phyloP scores from a whole-genome alignment of 768 basidiomycete genomes.

The Naganishia vaughanmartiniae region DNA sequence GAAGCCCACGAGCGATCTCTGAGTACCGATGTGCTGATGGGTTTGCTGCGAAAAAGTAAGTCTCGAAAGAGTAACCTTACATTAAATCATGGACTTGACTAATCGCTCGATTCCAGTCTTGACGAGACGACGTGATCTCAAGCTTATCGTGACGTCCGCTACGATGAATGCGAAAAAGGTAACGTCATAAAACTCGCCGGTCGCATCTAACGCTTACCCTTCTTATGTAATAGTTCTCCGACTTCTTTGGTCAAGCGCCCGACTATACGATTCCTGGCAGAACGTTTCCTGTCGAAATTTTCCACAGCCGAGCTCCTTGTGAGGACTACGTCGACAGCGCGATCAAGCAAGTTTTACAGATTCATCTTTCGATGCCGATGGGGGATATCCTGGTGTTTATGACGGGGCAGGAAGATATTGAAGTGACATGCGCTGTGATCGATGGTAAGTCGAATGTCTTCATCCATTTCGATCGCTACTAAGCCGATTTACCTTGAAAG shows the following conservation, averaged over 20 bases:
- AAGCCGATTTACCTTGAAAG: conserved; percentile 55
- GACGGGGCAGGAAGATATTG: conserved; percentile 99
- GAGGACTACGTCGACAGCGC: conserved; percentile 98
- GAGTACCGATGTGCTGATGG: conserved; percentile 98
- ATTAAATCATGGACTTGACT: not conserved
- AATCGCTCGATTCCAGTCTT: conserved; percentile 59
- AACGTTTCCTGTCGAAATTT: conserved; percentile 96
- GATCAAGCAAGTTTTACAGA: conserved; percentile 96
- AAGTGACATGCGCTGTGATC: conserved; percentile 90
- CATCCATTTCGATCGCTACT: not conserved
- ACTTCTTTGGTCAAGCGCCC: conserved; percentile 91
- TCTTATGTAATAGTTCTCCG: conserved; percentile 67
- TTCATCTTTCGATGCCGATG: conserved; percentile 84
- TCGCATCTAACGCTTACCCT: not conserved
- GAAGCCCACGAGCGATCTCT: conserved; percentile 97
- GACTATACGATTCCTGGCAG: conserved; percentile 90
- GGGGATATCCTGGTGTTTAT: conserved; percentile 87
- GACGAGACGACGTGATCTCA: conserved; percentile 84
- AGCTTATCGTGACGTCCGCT: conserved; percentile 95
- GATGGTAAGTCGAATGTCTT: conserved; percentile 61
- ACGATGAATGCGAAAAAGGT: conserved; percentile 99
- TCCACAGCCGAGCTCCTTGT: conserved; percentile 94
- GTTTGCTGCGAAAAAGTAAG: conserved; percentile 85
- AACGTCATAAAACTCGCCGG: conserved; percentile 26
- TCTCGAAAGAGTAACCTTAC: conserved; percentile 4